phyloP scores from a whole-genome alignment of 768 basidiomycete species.

The Kwoniella sp. region DNA sequence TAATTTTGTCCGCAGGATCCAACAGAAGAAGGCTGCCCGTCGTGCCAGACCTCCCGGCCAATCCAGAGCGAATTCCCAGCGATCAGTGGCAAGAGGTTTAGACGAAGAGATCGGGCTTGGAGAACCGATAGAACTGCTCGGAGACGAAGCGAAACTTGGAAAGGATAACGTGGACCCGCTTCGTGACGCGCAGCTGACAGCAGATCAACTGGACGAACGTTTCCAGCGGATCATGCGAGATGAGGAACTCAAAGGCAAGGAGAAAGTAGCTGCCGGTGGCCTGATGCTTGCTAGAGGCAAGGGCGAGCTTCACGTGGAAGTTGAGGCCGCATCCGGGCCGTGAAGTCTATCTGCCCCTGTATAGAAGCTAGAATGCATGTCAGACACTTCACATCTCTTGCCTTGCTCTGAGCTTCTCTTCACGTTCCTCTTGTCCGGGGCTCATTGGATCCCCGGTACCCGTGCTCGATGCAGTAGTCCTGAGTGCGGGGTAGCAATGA shows the following conservation, averaged over 20 bases:
- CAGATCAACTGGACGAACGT: slow-evolving; percentile 12
- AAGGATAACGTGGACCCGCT: neutral
- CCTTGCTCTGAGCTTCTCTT: too few species aligned
- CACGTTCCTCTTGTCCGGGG: too few species aligned
- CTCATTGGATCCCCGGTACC: too few species aligned
- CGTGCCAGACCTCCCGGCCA: slow-evolving; percentile 19
- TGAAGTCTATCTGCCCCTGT: neutral
- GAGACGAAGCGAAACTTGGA: neutral
- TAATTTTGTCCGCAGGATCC: slow-evolving; percentile 29
- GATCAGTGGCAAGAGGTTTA: slow-evolving; percentile 1
- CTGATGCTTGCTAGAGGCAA: slow-evolving; percentile 16
- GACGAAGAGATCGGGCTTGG: neutral
- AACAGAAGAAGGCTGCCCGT: slow-evolving; percentile 39
- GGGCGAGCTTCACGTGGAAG: slow-evolving; percentile 10
- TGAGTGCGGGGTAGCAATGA: too few species aligned
- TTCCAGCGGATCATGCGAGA: slow-evolving; percentile 17
- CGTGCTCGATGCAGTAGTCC: too few species aligned
- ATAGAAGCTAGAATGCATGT: neutral
- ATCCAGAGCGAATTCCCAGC: neutral
- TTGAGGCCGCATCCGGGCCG: neutral
- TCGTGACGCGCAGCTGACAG: neutral
- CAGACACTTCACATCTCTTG: too few species aligned
- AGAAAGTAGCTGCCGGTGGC: slow-evolving; percentile 14
- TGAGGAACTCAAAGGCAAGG: slow-evolving; percentile 14
- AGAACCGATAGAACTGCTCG: neutral